Base-by-base conservation (phyloP, 2,329 filamentous ascomycete genomes). In the Aspergillus sp. region DNA sequence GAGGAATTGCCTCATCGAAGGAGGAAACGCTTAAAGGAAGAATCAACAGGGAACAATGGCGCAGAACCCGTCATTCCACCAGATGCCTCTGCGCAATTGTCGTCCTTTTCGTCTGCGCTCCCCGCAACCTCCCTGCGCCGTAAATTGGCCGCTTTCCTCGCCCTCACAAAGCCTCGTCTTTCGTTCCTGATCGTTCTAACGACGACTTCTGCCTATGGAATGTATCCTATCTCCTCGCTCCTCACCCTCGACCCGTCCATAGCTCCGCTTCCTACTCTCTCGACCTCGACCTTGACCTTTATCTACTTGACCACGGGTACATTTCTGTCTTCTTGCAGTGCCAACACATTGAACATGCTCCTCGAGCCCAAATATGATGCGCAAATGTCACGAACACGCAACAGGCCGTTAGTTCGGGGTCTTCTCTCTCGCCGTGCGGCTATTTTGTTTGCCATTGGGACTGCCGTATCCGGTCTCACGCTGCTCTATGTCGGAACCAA, bases 301-400 rank as follows among this genome's bases (percentile, higher is more conserved):
- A 76, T 94, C 40, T 97, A 95, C 73, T 82, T 98, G 40, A 95
- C 91, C 0, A 82, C 82, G 4, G 91, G 93, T 47, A 97, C 93
- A 0, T 83, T 90, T 5, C 77, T 96, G 13, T 93, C 88, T 65
- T 87, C 82, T n/a, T 89, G 90, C 35, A 88, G 86, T 46, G 93
- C 93, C 35, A 98, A 98, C 64, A 82, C 93, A 2, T 76, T 97
- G 53, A 98, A 98, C 68, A 98, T 98, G 93, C 82, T 96, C 46
- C 90, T 96, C 68, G 93, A 98, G 68, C 87, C 84, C 7, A 77
- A 83, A 47, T 90, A 90, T 61, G 93, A 98, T 66, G 88, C 90
- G 37, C 82, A 86, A 58, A 98, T 98, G 93, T 83, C 80, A 31
- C 82, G 93, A n/a, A 98, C 93, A 2, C 80, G 88, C 27, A 96